phyloP scores from a whole-genome alignment of 805 yeast genomes.

The Starmerella davenportii region DNA sequence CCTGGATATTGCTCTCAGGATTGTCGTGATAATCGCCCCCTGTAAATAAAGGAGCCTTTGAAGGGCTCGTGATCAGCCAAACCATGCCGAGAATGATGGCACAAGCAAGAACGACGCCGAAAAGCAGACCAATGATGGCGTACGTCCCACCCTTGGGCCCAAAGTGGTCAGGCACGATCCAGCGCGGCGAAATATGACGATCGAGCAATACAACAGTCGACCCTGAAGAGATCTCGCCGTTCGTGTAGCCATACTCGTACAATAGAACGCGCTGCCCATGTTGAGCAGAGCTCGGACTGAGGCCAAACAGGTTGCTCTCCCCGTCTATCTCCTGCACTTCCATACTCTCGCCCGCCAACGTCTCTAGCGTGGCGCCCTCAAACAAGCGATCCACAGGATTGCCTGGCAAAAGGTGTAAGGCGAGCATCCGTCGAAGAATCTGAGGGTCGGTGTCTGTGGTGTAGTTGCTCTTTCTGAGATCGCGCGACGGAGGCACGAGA shows the following conservation, averaged over 20 bases:
- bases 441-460: slow-evolving; percentile 25
- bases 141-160: slow-evolving; percentile 20
- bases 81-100: slow-evolving; percentile 7
- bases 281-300: slow-evolving; percentile 11
- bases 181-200: slow-evolving; percentile 21
- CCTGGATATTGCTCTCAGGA: neutral
- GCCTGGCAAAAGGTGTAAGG: slow-evolving; percentile 52
- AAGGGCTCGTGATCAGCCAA: slow-evolving; percentile 5
- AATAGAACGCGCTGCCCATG: slow-evolving; percentile 19
- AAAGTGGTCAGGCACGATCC: slow-evolving; percentile 22
- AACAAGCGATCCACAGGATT: slow-evolving; percentile 23
- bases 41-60: slow-evolving; percentile 5
- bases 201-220: slow-evolving; percentile 22
- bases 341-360: slow-evolving; percentile 17
- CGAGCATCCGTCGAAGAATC: slow-evolving; percentile 28
- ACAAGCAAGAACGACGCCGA: slow-evolving; percentile 10
- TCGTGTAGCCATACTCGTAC: slow-evolving; percentile 13
- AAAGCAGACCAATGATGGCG: slow-evolving; percentile 16
- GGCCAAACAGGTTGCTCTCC: slow-evolving; percentile 7
- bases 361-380: slow-evolving; percentile 14
- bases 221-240: slow-evolving; percentile 11
- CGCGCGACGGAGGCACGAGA: slow-evolving; percentile 50
- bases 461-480: slow-evolving; percentile 36
- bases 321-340: slow-evolving; percentile 15
- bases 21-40: slow-evolving; percentile 4